Evolutionary conservation across 495 filamentous ascomycete species (phyloP), one percentile per base, ranked within the genome.

Genomic region (Daldinia concentrica): DNA sequence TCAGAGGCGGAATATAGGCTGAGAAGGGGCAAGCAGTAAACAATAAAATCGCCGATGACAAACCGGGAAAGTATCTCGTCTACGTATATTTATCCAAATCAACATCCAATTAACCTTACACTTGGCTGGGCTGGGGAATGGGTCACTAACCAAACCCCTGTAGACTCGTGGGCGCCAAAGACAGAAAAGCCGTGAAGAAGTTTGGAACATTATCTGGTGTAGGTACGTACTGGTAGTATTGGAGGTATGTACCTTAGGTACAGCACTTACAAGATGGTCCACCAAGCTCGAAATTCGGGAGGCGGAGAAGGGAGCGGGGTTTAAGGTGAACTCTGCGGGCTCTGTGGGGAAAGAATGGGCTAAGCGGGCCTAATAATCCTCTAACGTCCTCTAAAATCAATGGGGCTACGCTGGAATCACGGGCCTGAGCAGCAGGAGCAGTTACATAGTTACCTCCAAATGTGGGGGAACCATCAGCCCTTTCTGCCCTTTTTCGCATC

Each of bases 41-140:
- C 17, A 57, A 60, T 32, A 39, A 22, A 64, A 60, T n/a, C 39
- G 63, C 63, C 62, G 71, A 62, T 48, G 66, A 73, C 71, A 37
- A 73, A 73, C 66, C 71, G 57, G 71, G 66, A 69, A 73, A 73
- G 58, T 66, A 39, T 63, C 57, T 59, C 36, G 43, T 59, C 24
- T 19, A 66, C 32, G 43, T 39, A 55, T 52, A 74, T 74, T 74
- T 74, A 74, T 74, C 72, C 72, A 74, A 64, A 71, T 71, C 61
- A 59, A 64, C 36, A 45, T 29, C 27, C 63, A 74, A 74, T 74
- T 71, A 74, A 68, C 64, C 63, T 59, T 67, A 57, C 52, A 67
- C 71, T 70, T 70, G 65, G 61, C 66, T 51, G 43, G 58, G n/a
- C n/a, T n/a, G n/a, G n/a, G n/a, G 32, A 41, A 60, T 30, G 54